Evolutionary conservation across 2,329 filamentous ascomycete species (phyloP).

Genomic region (Emericellopsis cladophorae): DNA sequence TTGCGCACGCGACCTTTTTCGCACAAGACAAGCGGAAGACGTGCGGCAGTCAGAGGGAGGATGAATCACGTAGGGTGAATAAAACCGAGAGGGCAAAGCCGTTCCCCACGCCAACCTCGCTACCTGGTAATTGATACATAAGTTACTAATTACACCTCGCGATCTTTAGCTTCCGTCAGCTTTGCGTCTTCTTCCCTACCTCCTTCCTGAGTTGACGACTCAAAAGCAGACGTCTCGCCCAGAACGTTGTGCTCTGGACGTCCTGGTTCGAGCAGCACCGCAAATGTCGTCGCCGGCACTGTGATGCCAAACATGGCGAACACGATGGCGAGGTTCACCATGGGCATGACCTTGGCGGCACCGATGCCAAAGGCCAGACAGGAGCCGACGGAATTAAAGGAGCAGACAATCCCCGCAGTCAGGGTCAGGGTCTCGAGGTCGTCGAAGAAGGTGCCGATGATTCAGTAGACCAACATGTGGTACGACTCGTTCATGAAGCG

Average conservation of each 20-base stretch:
- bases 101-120: no score
- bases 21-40: no score
- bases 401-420: constrained; percentile 31
- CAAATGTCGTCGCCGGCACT: constrained; percentile 21
- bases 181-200: no score
- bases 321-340: constrained; percentile 33
- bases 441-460: constrained; percentile 29
- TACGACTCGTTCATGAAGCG: constrained; percentile 36
- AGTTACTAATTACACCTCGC: no score
- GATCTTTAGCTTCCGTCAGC: no score
- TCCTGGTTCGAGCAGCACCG: constrained; percentile 23
- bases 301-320: constrained; percentile 32
- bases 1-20: no score
- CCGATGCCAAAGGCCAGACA: constrained; percentile 33
- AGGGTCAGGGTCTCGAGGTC: constrained; percentile 37
- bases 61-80: no score
- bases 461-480: constrained; percentile 21
- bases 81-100: no score
- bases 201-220: no score
- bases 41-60: no score
- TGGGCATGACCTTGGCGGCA: constrained; percentile 28
- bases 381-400: constrained; percentile 34
- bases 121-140: no score
- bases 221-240: no score
- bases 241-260: constrained; percentile 7